Evolutionary conservation across 257 asterid species (phyloP).

Genomic region (Sherardia arvensis): DNA sequence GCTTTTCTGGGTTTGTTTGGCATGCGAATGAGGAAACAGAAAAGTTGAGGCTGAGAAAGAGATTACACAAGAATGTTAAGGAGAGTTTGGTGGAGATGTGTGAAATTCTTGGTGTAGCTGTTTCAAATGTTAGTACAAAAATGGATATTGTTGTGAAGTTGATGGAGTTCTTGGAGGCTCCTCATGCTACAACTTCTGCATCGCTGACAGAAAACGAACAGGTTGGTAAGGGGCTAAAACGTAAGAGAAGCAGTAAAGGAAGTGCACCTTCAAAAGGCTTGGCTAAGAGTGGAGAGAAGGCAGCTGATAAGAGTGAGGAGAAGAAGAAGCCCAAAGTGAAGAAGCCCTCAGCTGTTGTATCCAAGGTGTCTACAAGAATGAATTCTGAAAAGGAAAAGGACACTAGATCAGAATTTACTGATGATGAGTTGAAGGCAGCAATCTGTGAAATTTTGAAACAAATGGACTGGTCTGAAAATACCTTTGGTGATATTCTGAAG

Average conservation of each 20-base stretch:
- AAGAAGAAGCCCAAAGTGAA: constrained; percentile 37
- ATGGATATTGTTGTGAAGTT: constrained; percentile 70
- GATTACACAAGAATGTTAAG: constrained; percentile 71
- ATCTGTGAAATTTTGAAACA: constrained; percentile 35
- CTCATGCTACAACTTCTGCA: constrained; percentile 65
- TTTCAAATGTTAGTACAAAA: constrained; percentile 57
- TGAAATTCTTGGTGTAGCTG: constrained; percentile 65
- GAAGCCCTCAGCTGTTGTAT: constrained; percentile 30
- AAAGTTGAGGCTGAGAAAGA: constrained; percentile 56
- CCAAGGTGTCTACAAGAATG: constrained; percentile 49
- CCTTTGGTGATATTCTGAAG: constrained; percentile 88
- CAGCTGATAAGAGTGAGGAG: constrained; percentile 31
- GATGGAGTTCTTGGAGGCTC: constrained; percentile 74
- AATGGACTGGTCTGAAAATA: constrained; percentile 43
- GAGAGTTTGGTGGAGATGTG: constrained; percentile 80
- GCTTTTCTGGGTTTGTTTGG: constrained; percentile 93
- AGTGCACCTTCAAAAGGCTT: constrained; percentile 48
- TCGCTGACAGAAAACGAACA: constrained; percentile 74
- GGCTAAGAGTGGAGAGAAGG: constrained; percentile 43
- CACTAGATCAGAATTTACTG: constrained; percentile 24
- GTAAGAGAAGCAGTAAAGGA: constrained; percentile 48
- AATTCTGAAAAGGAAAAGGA: constrained; percentile 29
- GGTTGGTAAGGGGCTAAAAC: constrained; percentile 74
- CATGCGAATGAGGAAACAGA: constrained; percentile 87
- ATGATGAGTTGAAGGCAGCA: constrained; percentile 26